These are phyloP conservation scores for Chaetomium fimeti DNA, from an alignment of 495 filamentous ascomycete genomes.

Conservation along the genomic window DNA sequence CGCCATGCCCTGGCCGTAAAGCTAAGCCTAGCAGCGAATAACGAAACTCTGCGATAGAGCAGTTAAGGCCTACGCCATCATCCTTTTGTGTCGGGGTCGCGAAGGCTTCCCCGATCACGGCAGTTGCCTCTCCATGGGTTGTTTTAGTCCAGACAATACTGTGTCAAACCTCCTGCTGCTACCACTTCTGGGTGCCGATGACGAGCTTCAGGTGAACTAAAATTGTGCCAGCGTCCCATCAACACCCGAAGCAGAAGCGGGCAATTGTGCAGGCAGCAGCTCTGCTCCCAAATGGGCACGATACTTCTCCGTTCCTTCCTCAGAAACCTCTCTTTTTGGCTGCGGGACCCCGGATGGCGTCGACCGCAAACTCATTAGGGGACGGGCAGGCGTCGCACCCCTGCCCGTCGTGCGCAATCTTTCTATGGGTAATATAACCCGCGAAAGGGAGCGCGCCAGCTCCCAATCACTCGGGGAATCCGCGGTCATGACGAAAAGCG, in stretches of 20 bases:
- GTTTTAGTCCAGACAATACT: slow-evolving; percentile 4
- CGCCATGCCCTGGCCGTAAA: background rate
- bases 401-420: slow-evolving; percentile 16
- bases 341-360: background rate
- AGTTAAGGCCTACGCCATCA: slow-evolving; percentile 10
- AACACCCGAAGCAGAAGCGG: background rate
- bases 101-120: background rate
- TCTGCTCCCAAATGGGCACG: background rate
- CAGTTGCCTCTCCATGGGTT: background rate
- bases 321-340: slow-evolving; percentile 7
- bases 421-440: slow-evolving; percentile 18
- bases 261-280: background rate
- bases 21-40: background rate
- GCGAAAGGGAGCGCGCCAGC: slow-evolving; percentile 8
- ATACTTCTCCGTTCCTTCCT: background rate
- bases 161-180: background rate
- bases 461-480: background rate
- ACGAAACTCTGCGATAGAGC: slow-evolving; percentile 1
- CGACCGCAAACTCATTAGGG: slow-evolving; percentile 13
- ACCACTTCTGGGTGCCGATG: background rate
- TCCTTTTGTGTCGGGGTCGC: background rate
- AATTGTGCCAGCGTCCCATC: background rate
- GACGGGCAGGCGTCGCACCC: background rate
- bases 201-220: background rate
- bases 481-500: slow-evolving; percentile 5